A percentile compares a stretch with the other conserved stretches of the same genome.
phyloP scores from a whole-genome alignment of 177 flowering plant species.

The Vitis hybrid region DNA sequence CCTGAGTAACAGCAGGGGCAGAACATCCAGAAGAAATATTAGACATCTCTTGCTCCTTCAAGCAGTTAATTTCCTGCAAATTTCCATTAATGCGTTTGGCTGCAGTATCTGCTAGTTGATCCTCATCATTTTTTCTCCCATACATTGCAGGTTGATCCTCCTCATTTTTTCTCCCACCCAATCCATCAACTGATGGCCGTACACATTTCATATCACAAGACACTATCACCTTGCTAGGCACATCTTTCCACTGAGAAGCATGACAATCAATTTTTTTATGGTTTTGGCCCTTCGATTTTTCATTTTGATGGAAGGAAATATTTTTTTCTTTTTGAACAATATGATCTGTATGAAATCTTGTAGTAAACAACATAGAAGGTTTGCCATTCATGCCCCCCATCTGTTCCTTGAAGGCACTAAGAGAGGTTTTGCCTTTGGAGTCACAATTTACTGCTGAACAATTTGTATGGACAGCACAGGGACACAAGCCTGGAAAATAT shows the following conservation, averaged over 20 bases:
- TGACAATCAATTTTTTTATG: constrained; percentile 19
- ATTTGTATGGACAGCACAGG: constrained; percentile 27
- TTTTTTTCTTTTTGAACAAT: constrained; percentile 10
- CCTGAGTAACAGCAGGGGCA: constrained; percentile 56
- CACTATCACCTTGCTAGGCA: constrained; percentile 36
- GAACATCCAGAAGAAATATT: constrained; percentile 55
- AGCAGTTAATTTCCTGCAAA: constrained; percentile 24
- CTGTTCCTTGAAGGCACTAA: constrained; percentile 22
- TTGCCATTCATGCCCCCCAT: constrained; percentile 11
- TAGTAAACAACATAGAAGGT: constrained; percentile 12
- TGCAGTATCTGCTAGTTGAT: constrained; percentile 29
- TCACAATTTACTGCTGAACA: constrained; percentile 25
- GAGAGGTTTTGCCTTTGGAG: constrained; percentile 14
- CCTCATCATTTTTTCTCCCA: constrained; percentile 14
- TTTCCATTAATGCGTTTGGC: constrained; percentile 16
- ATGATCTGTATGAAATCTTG: constrained; percentile 21
- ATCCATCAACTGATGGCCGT: constrained; percentile 20
- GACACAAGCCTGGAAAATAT: constrained; percentile 22
- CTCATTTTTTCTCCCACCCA: constrained; percentile 14
- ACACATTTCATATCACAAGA: constrained; percentile 18
- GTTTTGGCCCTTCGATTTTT: constrained; percentile 16
- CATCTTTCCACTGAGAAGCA: constrained; percentile 60
- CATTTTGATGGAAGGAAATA: constrained; percentile 14
- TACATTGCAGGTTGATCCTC: constrained; percentile 6
- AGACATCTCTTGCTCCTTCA: constrained; percentile 52